Evolutionary conservation across 306 rosid genomes (phyloP), one percentile per base, ranked within the genome.

Genomic region (Nissolia schottii): DNA sequence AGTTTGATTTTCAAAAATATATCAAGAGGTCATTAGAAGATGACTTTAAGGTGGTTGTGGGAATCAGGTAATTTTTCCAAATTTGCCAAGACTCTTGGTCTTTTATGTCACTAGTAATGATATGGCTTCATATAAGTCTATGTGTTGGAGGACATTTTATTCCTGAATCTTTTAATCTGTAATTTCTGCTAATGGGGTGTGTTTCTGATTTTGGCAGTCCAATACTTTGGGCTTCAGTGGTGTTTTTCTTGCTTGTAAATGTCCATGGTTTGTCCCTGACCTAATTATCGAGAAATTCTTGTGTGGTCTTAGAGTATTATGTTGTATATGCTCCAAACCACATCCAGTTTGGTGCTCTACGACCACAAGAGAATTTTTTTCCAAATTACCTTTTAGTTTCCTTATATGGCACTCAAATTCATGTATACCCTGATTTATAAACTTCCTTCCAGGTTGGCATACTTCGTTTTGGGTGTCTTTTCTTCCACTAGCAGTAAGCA

Each of bases 41-140:
- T 74, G 98, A 94, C 84, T 94, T 94, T 55, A 94, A 94, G 89
- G 95, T 89, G 60, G 98, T 94, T 28, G 98, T 94, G 60, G 96
- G 95, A 86, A 94, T 94, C 88, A 91, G 90, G 98, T 91, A 84
- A 75, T 61, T 43, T 78, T 65, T 63, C 77, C 65, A 40, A 70
- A 41, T 25, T 59, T 34, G 9, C 72, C 28, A 11, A 34, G 29
- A 61, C 54, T 48, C 34, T 62, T 11, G 15, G 32, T 22, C 37
- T 50, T 6, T 18, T 38, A 16, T 59, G 48, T 13, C 41, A 40
- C 53, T 46, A 14, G 31, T 45, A 34, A 32, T 16, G n/a, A n/a
- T n/a, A n/a, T 46, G 27, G 24, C 24, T 48, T 64, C 18, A 8
- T 37, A 1, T 8, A 31, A 40, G 20, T 45, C 24, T 20, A 58